phyloP scores from a whole-genome alignment of 2,329 filamentous ascomycete genomes.

The Phaeosphaeriaceae sp. region DNA sequence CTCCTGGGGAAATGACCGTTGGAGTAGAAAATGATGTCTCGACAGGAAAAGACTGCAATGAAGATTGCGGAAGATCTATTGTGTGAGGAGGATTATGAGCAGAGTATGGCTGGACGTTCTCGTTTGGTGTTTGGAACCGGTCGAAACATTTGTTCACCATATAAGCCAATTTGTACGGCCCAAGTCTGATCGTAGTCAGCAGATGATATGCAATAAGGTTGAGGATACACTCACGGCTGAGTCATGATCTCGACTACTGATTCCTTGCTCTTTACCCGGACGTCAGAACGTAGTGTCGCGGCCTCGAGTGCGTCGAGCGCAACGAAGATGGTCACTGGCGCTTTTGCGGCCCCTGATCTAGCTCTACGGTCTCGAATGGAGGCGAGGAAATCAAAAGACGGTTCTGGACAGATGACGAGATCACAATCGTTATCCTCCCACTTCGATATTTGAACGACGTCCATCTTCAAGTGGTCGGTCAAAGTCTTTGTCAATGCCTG shows the following conservation, averaged over 20 bases:
- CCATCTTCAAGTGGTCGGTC: constrained; percentile 33
- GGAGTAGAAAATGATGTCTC: neutral
- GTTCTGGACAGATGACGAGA: constrained; percentile 43
- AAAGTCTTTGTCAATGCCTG: constrained; percentile 28
- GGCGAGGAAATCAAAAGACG: constrained; percentile 40
- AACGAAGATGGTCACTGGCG: constrained; percentile 40
- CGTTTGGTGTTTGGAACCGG: constrained; percentile 29
- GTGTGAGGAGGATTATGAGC: neutral
- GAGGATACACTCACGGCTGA: constrained; percentile 35
- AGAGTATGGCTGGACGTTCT: constrained; percentile 18
- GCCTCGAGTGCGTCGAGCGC: constrained; percentile 44
- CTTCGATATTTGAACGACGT: constrained; percentile 30
- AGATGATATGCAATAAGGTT: neutral
- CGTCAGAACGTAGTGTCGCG: constrained; percentile 41
- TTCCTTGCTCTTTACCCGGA: constrained; percentile 33
- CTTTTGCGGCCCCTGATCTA: constrained; percentile 3
- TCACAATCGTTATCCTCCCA: constrained; percentile 34
- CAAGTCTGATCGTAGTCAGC: constrained; percentile 30
- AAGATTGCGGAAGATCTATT: neutral
- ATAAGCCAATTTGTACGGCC: constrained; percentile 41
- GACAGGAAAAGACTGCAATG: neutral
- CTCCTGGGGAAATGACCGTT: neutral
- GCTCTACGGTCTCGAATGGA: constrained; percentile 24
- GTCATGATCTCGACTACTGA: constrained; percentile 44
- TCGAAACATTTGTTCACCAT: constrained; percentile 38